Evolutionary conservation across 140 eudicot genomes (phyloP).

Genomic region (Artemisia princeps): DNA sequence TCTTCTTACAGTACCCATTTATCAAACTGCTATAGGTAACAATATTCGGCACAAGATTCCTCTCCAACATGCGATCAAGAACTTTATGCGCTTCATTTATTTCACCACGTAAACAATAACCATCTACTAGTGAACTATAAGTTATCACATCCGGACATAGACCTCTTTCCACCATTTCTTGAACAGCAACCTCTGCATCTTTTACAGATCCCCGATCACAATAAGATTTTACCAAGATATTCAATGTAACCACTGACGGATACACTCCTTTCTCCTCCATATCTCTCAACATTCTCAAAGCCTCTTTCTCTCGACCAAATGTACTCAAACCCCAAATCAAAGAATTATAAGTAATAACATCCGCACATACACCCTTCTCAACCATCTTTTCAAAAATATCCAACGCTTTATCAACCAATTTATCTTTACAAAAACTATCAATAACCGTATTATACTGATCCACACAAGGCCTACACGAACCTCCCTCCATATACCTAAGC

Average conservation of each 20-base stretch:
- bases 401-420: background rate
- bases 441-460: slow-evolving; percentile 1
- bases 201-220: background rate
- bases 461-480: background rate
- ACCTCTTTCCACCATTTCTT: slow-evolving; percentile 7
- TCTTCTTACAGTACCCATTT: background rate
- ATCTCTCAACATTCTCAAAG: background rate
- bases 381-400: background rate
- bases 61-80: background rate
- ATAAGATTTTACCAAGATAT: background rate
- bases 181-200: background rate
- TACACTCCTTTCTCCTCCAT: slow-evolving; percentile 4
- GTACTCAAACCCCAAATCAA: slow-evolving; percentile 6
- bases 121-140: background rate
- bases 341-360: slow-evolving; percentile 3
- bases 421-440: slow-evolving; percentile 2
- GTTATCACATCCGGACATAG: slow-evolving; percentile 1
- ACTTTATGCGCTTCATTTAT: slow-evolving; percentile 14
- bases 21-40: background rate
- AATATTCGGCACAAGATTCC: background rate
- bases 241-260: background rate
- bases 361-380: background rate
- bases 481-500: background rate
- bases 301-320: slow-evolving; percentile 13
- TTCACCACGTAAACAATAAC: background rate